Percentiles rank a stretch among this genome's conserved stretches.
phyloP scores from a whole-genome alignment of 495 filamentous ascomycete species.

The Hypoxylon cercidicola region DNA sequence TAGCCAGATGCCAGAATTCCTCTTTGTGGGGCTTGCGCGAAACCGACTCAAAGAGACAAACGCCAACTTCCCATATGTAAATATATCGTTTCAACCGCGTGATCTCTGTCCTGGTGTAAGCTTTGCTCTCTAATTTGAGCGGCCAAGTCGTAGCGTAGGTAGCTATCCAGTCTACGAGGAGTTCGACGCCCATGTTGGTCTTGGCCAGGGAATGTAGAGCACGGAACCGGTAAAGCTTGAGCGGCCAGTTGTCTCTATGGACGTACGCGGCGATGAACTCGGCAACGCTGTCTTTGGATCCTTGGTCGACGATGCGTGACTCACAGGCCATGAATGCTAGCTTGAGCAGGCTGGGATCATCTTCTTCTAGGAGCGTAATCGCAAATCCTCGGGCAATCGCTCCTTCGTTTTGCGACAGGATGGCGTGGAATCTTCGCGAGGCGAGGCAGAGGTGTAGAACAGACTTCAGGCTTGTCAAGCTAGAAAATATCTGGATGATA shows the following conservation, averaged over 20 bases:
- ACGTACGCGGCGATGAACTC: conserved; percentile 13
- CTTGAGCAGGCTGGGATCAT: conserved; percentile 5
- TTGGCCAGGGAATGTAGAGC: not conserved
- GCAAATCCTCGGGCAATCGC: conserved; percentile 5
- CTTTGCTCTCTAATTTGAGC: not conserved
- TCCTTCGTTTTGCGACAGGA: not conserved
- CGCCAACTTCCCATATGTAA: not conserved
- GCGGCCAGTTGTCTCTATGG: not conserved
- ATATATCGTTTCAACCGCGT: conserved; percentile 6
- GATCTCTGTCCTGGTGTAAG: conserved; percentile 13
- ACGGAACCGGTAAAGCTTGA: not conserved
- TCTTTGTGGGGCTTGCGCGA: not conserved
- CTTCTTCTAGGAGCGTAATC: not conserved
- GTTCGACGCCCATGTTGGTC: conserved; percentile 4
- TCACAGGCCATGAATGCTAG: conserved; percentile 20
- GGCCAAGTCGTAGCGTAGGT: conserved; percentile 1
- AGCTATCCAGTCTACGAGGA: conserved; percentile 8
- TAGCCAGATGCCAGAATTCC: not conserved
- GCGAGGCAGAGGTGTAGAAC: not conserved
- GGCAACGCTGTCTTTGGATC: not conserved
- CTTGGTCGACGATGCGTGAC: not conserved
- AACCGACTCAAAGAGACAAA: not conserved
- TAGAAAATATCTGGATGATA: conserved; percentile 9
- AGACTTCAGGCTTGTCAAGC: not conserved
- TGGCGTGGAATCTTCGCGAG: not conserved